Base-by-base conservation (phyloP, 139 green algal genomes). In the Chlamydomonas sp. region DNA sequence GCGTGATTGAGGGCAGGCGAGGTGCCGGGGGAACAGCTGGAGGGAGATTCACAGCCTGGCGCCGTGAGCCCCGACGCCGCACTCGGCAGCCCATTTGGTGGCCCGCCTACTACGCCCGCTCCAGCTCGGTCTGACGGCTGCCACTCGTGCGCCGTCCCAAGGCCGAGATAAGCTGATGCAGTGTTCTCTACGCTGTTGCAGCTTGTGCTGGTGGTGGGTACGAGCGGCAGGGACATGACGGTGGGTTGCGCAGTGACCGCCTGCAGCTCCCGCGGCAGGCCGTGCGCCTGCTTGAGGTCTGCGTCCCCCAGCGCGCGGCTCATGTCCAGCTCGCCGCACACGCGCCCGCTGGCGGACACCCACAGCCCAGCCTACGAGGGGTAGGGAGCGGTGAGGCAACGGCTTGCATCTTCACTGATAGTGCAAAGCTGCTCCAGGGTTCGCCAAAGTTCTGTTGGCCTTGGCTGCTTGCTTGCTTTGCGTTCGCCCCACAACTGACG, bases 281-380 rank as follows among this genome's bases (percentile, higher is more conserved):
- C 60, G 1, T n/a, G 68, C 14, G 82, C 82, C 71, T 79, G 83
- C 83, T 87, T 87, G 59, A 87, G 68, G 83, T 87, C 83, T 20
- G 83, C 72, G 61, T 87, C 83, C 2, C 83, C 83, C 72, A 87
- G 72, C 5, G 83, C 83, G 1, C 83, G 83, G n/a, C 62, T 76
- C 83, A 87, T 87, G 83, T 87, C 83, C 83, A 87, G 72, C 72
- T 87, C 83, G 62, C 83, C 83, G 72, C 83, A 87, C 71, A 87
- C 83, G 7, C 83, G 83, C 4, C 83, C 83, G 73, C 73, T 81
- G 83, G 72, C 62, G 16, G 83, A 87, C 61, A 87, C 83, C 83
- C 83, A 87, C 73, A 62, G 64, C 61, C 83, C 83, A 5, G 83
- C 83, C 83, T 87, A 49, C 14, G 7, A 72, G 72, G 5, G n/a